A percentile compares a stretch with the other conserved stretches of the same genome.
Evolutionary conservation across 2,329 filamentous ascomycete species (phyloP).

Genomic region (Colletotrichum coccodes): DNA sequence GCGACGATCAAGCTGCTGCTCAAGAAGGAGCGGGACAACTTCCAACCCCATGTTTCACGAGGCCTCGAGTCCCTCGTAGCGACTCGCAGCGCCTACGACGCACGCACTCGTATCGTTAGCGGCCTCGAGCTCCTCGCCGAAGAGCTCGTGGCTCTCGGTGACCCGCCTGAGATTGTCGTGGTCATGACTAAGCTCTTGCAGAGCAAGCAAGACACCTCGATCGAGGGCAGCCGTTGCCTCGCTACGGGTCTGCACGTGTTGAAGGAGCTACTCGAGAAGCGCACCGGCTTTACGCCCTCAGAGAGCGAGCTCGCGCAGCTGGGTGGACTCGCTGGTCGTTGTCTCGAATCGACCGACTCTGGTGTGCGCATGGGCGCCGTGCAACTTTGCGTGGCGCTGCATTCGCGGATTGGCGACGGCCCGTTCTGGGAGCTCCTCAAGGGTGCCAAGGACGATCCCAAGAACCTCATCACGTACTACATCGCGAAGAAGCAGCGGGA

Average conservation of each 20-base stretch:
- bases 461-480: slow-evolving; percentile 84
- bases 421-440: slow-evolving; percentile 76
- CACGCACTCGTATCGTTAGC: slow-evolving; percentile 76
- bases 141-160: slow-evolving; percentile 74
- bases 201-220: slow-evolving; percentile 52
- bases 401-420: slow-evolving; percentile 68
- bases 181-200: slow-evolving; percentile 63
- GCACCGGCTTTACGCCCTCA: slow-evolving; percentile 58
- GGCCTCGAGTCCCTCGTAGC: slow-evolving; percentile 75
- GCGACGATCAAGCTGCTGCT: slow-evolving; percentile 79
- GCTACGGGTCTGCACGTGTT: slow-evolving; percentile 74
- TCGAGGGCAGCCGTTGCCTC: slow-evolving; percentile 61
- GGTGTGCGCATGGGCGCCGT: slow-evolving; percentile 80
- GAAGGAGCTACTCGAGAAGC: slow-evolving; percentile 65
- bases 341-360: slow-evolving; percentile 69
- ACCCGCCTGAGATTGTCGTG: slow-evolving; percentile 68
- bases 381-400: slow-evolving; percentile 79
- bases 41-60: slow-evolving; percentile 73
- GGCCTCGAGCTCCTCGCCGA: slow-evolving; percentile 79
- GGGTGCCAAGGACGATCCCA: slow-evolving; percentile 74
- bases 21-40: slow-evolving; percentile 72
- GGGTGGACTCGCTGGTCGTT: slow-evolving; percentile 61
- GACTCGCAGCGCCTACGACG: slow-evolving; percentile 74
- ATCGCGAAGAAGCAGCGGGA: slow-evolving; percentile 77
- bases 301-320: slow-evolving; percentile 63